Evolutionary conservation across 176 grass and related monocot species (phyloP).

Genomic region (Stipa capillata): DNA sequence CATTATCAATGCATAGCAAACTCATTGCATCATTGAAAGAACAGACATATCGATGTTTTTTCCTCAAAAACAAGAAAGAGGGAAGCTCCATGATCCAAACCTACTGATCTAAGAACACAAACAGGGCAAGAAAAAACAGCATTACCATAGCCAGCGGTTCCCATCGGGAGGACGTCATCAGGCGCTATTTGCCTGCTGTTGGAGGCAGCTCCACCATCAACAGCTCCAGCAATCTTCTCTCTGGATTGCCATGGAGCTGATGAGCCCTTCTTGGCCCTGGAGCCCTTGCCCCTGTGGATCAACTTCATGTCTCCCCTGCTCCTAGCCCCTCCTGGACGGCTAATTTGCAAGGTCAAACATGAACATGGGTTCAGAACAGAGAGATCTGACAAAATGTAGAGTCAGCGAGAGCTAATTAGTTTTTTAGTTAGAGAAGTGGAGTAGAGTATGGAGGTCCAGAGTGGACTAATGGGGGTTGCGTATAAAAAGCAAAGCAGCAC

Average conservation of each 20-base stretch:
- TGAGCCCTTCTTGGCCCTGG: slow-evolving; percentile 11
- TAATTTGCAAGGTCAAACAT: slow-evolving; percentile 11
- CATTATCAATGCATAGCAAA: not conserved
- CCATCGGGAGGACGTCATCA: not conserved
- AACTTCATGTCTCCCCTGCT: slow-evolving; percentile 16
- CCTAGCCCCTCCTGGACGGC: not conserved
- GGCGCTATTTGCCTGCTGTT: slow-evolving; percentile 24
- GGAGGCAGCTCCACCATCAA: not conserved
- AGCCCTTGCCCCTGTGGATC: not conserved
- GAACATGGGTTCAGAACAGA: not conserved
- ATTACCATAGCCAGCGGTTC: not conserved
- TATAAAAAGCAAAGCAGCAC: slow-evolving; percentile 10
- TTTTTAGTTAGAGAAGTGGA: not conserved
- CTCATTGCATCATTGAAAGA: not conserved
- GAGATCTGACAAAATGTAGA: not conserved
- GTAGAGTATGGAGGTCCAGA: not conserved
- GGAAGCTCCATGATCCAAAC: not conserved
- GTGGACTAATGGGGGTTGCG: not conserved
- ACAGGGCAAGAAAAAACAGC: not conserved
- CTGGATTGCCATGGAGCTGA: not conserved
- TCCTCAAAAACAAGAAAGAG: not conserved
- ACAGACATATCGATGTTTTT: not conserved
- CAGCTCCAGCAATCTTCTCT: not conserved
- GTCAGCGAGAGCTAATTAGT: not conserved
- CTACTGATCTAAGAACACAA: not conserved